These are phyloP conservation scores for Sutorius eximius DNA, from an alignment of 1,284 basidiomycete genomes.

Conservation along the genomic window DNA sequence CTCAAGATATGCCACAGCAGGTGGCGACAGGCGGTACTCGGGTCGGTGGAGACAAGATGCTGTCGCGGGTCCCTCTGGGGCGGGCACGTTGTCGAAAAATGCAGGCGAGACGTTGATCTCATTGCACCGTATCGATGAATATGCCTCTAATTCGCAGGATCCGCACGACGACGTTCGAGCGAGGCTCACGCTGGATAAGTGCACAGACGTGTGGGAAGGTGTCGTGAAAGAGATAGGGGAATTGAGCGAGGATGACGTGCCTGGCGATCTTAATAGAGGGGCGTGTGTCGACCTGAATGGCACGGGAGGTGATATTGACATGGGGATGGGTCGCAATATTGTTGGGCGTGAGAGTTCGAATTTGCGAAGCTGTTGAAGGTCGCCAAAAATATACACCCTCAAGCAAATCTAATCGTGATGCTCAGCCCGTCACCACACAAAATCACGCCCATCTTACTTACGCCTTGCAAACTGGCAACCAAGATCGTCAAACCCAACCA, in stretches of 20 bases:
- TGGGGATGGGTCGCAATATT: conserved; percentile 51
- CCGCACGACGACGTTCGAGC: conserved; percentile 9
- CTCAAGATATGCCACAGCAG: conserved; percentile 30
- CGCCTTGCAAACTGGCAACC: conserved; percentile 64
- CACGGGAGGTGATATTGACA: conserved; percentile 17
- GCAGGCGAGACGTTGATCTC: conserved; percentile 60
- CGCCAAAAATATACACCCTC: too few species aligned
- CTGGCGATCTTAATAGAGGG: conserved; percentile 14
- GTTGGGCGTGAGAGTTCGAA: conserved; percentile 70
- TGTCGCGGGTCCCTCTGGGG: conserved; percentile 54
- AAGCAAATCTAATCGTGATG: too few species aligned
- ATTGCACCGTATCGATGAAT: conserved; percentile 20
- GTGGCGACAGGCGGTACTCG: conserved; percentile 26
- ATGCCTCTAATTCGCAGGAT: conserved; percentile 21
- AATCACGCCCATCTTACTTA: conserved; percentile 24
- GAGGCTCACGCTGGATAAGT: conserved; percentile 13
- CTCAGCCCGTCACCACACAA: not conserved
- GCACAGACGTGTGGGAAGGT: not conserved
- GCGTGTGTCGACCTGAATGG: not conserved
- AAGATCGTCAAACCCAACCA: conserved; percentile 69
- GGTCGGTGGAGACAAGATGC: conserved; percentile 36
- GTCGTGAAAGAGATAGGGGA: conserved; percentile 13
- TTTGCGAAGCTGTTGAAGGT: conserved; percentile 68
- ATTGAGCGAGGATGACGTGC: conserved; percentile 1
- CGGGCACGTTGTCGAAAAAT: conserved; percentile 58